Evolutionary conservation across 2,329 filamentous ascomycete species (phyloP).

Genomic region (Zymoseptoria crescenta): DNA sequence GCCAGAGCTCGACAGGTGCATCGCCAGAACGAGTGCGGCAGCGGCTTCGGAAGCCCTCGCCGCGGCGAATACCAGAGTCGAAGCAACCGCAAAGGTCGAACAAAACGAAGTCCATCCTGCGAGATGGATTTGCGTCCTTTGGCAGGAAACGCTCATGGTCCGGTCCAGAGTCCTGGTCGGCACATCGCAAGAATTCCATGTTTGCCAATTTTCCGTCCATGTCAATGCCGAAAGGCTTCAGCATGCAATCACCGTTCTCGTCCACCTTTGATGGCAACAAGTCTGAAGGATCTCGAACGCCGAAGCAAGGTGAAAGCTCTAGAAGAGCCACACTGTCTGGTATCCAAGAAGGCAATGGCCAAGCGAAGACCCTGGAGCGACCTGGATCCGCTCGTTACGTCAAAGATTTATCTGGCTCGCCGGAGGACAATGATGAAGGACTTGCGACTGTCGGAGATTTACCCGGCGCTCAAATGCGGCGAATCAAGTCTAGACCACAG

Average conservation of each 20-base stretch:
- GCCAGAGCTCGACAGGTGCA: not conserved
- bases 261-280: constrained; percentile 4
- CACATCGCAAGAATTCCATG: constrained; percentile 22
- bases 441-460: constrained; percentile 15
- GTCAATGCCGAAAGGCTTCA: constrained; percentile 25
- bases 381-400: not conserved
- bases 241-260: constrained; percentile 22
- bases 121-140: constrained; percentile 31
- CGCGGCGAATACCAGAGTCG: constrained; percentile 34
- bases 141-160: constrained; percentile 34
- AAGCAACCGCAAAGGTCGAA: constrained; percentile 30
- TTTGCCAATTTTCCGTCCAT: constrained; percentile 24
- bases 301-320: constrained; percentile 1
- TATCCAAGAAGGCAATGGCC: not conserved
- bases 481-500: constrained; percentile 15
- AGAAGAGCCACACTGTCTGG: constrained; percentile 2
- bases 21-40: not conserved
- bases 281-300: not conserved
- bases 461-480: constrained; percentile 14
- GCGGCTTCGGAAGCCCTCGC: constrained; percentile 32
- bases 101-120: constrained; percentile 31
- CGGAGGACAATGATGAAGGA: constrained; percentile 13
- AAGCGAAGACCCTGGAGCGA: constrained; percentile 4
- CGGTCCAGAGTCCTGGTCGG: constrained; percentile 25
- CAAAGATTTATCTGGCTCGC: constrained; percentile 1